Percentiles rank a stretch among this genome's conserved stretches.
These are phyloP conservation scores for Nakazawaea populi DNA, from an alignment of 805 yeast species.

Conservation along the genomic window DNA sequence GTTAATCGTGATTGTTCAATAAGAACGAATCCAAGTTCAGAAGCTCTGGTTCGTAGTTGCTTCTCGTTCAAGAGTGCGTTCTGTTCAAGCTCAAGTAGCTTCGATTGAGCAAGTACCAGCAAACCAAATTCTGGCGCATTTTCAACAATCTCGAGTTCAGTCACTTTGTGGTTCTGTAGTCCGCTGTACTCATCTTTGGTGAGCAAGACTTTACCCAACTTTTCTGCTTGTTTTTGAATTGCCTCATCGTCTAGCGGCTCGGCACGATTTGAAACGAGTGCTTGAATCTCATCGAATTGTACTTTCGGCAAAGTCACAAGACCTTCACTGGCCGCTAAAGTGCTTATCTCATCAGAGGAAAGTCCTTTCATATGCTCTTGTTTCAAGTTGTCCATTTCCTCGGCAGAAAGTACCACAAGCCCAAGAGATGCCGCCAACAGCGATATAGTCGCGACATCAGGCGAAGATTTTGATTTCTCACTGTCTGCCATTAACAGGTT, in stretches of 20 bases:
- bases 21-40: slow-evolving; percentile 2
- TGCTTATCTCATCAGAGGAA: not conserved
- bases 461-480: not conserved
- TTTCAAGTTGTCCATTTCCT: not conserved
- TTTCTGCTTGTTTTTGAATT: not conserved
- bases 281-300: slow-evolving; percentile 13
- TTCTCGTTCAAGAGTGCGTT: slow-evolving; percentile 10
- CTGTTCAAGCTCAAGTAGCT: not conserved
- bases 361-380: not conserved
- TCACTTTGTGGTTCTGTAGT: slow-evolving; percentile 14
- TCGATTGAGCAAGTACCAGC: slow-evolving; percentile 1
- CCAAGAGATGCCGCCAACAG: not conserved
- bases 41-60: slow-evolving; percentile 10
- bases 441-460: not conserved
- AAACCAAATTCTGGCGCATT: slow-evolving; percentile 3
- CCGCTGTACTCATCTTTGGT: slow-evolving; percentile 4
- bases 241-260: not conserved
- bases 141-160: slow-evolving; percentile 1
- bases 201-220: not conserved
- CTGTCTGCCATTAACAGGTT: not conserved
- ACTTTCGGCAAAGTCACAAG: slow-evolving; percentile 14
- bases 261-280: not conserved
- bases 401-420: not conserved
- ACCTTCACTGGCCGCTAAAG: slow-evolving; percentile 11
- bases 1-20: not conserved